phyloP scores from a whole-genome alignment of 768 basidiomycete genomes.

The Myochromella boudieri region DNA sequence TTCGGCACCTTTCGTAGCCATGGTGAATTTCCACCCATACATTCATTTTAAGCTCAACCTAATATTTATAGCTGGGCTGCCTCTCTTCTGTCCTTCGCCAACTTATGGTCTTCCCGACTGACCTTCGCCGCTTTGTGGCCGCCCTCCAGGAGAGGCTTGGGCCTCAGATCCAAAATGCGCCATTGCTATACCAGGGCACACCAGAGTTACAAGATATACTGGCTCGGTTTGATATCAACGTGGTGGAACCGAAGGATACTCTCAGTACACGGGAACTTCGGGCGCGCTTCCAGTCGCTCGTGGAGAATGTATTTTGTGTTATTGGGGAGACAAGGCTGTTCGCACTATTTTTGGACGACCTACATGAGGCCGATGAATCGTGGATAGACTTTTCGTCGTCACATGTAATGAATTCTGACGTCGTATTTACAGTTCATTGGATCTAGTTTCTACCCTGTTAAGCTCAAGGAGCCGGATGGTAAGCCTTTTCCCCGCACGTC shows the following conservation, averaged over 20 bases:
- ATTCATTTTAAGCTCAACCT: background rate
- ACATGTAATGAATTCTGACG: background rate
- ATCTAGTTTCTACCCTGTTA: slow-evolving; percentile 61
- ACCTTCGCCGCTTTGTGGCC: slow-evolving; percentile 64
- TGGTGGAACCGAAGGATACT: slow-evolving; percentile 52
- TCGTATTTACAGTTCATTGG: slow-evolving; percentile 49
- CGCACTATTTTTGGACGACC: slow-evolving; percentile 70
- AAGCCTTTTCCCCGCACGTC: slow-evolving; percentile 18
- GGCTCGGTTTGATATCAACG: slow-evolving; percentile 48
- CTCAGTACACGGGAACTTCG: slow-evolving; percentile 61
- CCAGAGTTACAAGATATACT: slow-evolving; percentile 70
- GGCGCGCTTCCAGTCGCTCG: slow-evolving; percentile 68
- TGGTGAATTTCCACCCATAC: slow-evolving; percentile 25
- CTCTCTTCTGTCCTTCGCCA: slow-evolving; percentile 72
- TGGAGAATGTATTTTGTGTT: slow-evolving; percentile 68
- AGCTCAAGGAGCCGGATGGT: slow-evolving; percentile 70
- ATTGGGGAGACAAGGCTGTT: slow-evolving; percentile 70
- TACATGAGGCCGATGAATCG: slow-evolving; percentile 76
- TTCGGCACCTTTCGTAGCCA: slow-evolving; percentile 66
- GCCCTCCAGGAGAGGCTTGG: slow-evolving; percentile 61
- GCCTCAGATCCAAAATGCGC: slow-evolving; percentile 67
- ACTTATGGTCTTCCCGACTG: slow-evolving; percentile 71
- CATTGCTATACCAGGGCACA: slow-evolving; percentile 68
- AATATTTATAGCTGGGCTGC: slow-evolving; percentile 50
- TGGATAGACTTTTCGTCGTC: slow-evolving; percentile 25